These are phyloP conservation scores for Endocalyx cinctus DNA, from an alignment of 2,329 filamentous ascomycete genomes.

Conservation along the genomic window DNA sequence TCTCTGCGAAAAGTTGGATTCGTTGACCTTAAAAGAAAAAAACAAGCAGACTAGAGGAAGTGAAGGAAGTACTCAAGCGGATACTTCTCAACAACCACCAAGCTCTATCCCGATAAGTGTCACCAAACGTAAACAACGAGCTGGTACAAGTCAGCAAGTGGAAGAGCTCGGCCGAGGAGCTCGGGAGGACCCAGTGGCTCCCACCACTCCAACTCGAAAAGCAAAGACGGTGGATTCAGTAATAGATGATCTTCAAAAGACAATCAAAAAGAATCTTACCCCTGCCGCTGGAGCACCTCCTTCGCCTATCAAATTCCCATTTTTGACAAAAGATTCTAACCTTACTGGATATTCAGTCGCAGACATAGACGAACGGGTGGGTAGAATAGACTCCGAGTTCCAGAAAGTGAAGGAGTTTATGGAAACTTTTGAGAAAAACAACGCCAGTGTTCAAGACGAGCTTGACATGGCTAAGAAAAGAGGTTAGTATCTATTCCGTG, in stretches of 20 bases:
- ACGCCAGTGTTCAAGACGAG: constrained; percentile 66
- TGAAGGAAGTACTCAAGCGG: constrained; percentile 45
- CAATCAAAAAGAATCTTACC: constrained; percentile 28
- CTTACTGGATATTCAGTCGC: constrained; percentile 60
- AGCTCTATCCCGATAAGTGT: constrained; percentile 19
- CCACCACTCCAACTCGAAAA: too few relatives aligned
- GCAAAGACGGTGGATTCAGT: constrained; percentile 23
- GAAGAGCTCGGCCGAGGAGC: constrained; percentile 4
- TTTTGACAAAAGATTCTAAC: constrained; percentile 73
- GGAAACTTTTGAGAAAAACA: constrained; percentile 62
- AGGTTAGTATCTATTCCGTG: constrained; percentile 61
- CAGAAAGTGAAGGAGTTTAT: constrained; percentile 68
- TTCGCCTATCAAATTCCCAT: constrained; percentile 45
- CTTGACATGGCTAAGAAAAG: constrained; percentile 69
- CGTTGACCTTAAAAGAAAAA: constrained; percentile 35
- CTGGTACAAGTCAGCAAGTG: constrained; percentile 5
- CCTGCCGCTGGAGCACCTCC: constrained; percentile 31
- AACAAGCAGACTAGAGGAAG: constrained; percentile 18
- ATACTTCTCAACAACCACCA: constrained; percentile 25
- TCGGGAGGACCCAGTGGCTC: constrained; percentile 20
- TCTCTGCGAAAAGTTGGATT: constrained; percentile 33
- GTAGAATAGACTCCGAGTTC: constrained; percentile 72
- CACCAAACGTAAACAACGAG: constrained; percentile 19
- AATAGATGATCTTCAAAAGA: constrained; percentile 21
- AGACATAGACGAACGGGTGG: constrained; percentile 74